phyloP scores from a whole-genome alignment of 345 rosid genomes.

The Aurinia saxatilis region DNA sequence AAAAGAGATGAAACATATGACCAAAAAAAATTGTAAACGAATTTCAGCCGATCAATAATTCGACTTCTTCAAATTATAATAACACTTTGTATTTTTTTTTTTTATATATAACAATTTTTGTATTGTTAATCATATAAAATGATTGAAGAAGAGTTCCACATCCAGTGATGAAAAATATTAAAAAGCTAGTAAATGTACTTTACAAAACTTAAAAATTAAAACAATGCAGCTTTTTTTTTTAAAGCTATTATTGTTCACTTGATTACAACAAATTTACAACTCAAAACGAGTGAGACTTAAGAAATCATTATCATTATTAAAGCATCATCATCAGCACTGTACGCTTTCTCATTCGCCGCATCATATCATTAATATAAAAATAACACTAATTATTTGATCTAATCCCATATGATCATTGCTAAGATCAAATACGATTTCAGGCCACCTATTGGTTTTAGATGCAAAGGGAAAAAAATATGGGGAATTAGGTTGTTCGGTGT shows the following conservation, averaged over 20 bases:
- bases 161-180: not conserved
- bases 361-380: not conserved
- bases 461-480: not conserved
- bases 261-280: conserved; percentile 1
- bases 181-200: not conserved
- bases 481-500: conserved; percentile 9
- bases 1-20: too few species aligned
- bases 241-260: conserved; percentile 12
- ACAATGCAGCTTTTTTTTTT: not conserved
- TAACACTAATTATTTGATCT: not conserved
- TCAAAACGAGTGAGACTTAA: conserved; percentile 16
- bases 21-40: too few species aligned
- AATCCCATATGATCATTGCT: not conserved
- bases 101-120: not conserved
- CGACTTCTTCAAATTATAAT: too few species aligned
- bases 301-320: conserved; percentile 11
- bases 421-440: not conserved
- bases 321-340: conserved; percentile 13
- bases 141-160: conserved; percentile 4
- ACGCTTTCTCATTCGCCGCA: not conserved
- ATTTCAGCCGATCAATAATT: too few species aligned
- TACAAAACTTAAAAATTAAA: not conserved
- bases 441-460: not conserved
- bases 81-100: too few species aligned
- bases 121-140: conserved; percentile 1